phyloP scores from a whole-genome alignment of 176 grass and related monocot species.

The Hyparrhenia diplandra region DNA sequence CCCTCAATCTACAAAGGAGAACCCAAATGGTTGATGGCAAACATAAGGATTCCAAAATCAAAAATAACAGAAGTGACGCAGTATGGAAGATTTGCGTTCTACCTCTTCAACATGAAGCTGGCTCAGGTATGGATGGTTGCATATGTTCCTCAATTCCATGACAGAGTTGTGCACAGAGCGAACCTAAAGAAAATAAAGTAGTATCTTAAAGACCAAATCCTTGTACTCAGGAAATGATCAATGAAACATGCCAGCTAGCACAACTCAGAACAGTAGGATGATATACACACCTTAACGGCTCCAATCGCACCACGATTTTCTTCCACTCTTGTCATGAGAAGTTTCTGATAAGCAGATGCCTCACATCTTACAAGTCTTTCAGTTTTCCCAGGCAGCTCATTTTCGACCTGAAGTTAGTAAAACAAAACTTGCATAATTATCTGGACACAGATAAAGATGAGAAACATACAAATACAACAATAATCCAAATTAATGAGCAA shows the following conservation, averaged over 20 bases:
- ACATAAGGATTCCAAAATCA: slow-evolving; percentile 20
- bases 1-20: slow-evolving; percentile 68
- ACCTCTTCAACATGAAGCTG: slow-evolving; percentile 95
- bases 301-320: slow-evolving; percentile 92
- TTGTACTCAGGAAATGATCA: slow-evolving; percentile 5
- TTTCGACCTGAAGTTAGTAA: slow-evolving; percentile 72
- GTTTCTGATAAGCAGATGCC: slow-evolving; percentile 98
- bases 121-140: slow-evolving; percentile 98
- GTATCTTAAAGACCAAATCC: slow-evolving; percentile 11
- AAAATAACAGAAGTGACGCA: neutral
- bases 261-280: slow-evolving; percentile 3
- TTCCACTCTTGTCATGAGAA: slow-evolving; percentile 95
- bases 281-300: slow-evolving; percentile 64
- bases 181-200: slow-evolving; percentile 45
- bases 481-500: slow-evolving; percentile 7
- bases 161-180: slow-evolving; percentile 95
- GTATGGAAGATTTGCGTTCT: slow-evolving; percentile 19
- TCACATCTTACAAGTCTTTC: slow-evolving; percentile 97
- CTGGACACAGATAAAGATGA: slow-evolving; percentile 4
- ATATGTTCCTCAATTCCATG: slow-evolving; percentile 98
- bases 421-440: slow-evolving; percentile 31
- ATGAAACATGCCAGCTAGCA: slow-evolving; percentile 25
- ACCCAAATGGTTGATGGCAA: slow-evolving; percentile 18
- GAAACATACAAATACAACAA: neutral
- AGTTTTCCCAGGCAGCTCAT: slow-evolving; percentile 89